phyloP scores from a whole-genome alignment of 1,284 basidiomycete species.

The Sporisorium reilianum region DNA sequence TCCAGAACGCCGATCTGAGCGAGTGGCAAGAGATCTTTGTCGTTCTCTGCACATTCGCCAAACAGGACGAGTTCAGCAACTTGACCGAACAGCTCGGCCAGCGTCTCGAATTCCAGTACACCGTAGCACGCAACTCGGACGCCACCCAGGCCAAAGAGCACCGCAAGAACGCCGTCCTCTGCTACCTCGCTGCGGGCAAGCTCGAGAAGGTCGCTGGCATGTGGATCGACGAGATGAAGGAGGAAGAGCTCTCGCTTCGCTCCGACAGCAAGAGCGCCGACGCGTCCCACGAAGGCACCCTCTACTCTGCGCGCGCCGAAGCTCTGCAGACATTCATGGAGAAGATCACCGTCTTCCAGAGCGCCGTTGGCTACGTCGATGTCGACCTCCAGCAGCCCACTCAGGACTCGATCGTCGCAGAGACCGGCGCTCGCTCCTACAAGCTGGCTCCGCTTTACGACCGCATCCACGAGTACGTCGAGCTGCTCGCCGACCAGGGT shows the following conservation, averaged over 20 bases:
- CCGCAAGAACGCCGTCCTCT: constrained; percentile 90
- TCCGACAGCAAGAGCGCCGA: constrained; percentile 26
- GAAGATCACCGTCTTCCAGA: constrained; percentile 94
- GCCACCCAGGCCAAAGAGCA: constrained; percentile 73
- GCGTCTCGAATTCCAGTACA: constrained; percentile 85
- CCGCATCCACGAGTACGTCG: constrained; percentile 94
- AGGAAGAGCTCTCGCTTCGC: constrained; percentile 78
- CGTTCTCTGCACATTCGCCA: constrained; percentile 94
- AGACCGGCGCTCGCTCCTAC: constrained; percentile 77
- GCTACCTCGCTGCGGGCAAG: constrained; percentile 85
- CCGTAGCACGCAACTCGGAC: constrained; percentile 67
- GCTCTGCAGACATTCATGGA: constrained; percentile 95
- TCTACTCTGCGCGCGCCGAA: constrained; percentile 85
- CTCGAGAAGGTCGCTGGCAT: constrained; percentile 90
- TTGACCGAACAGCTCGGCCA: constrained; percentile 92
- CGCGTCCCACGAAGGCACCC: constrained; percentile 42
- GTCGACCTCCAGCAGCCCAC: constrained; percentile 76
- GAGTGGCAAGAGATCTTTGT: constrained; percentile 99
- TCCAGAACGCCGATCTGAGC: constrained; percentile 91
- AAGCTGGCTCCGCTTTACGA: constrained; percentile 90
- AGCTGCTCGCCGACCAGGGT: constrained; percentile 89
- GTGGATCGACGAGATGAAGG: constrained; percentile 90
- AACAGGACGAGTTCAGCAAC: constrained; percentile 83
- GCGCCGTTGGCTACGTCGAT: constrained; percentile 88
- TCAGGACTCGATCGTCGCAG: constrained; percentile 70